Conservation (phyloP, 768 basidiomycete species). For the Serendipita vermifera region DNA sequence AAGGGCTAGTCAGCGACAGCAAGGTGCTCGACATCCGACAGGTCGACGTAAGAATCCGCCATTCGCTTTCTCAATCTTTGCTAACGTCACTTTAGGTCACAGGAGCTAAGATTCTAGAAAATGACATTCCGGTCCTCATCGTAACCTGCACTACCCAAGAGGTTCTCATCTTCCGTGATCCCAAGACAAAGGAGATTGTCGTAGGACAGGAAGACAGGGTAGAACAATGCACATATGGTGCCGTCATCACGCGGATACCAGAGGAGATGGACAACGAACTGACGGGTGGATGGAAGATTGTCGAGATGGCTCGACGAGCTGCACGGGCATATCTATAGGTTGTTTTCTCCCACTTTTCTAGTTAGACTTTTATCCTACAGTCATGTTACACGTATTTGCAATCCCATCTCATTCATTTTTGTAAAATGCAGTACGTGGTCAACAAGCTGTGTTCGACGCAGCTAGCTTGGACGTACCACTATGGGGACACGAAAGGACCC, state of each 20-base stretch:
- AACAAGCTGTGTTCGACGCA: neutral
- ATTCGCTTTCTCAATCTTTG: neutral
- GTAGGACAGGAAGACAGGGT: conserved; percentile 85
- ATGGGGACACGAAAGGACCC: conserved; percentile 7
- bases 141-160: conserved; percentile 91
- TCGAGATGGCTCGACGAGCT: conserved; percentile 36
- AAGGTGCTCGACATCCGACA: conserved; percentile 94
- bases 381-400: no score
- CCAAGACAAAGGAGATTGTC: conserved; percentile 70
- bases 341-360: neutral
- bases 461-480: neutral
- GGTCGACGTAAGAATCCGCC: conserved; percentile 60
- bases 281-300: conserved; percentile 95
- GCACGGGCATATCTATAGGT: conserved; percentile 13
- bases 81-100: conserved; percentile 49
- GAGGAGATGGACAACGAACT: conserved; percentile 83
- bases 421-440: neutral
- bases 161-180: conserved; percentile 80
- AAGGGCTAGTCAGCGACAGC: conserved; percentile 84
- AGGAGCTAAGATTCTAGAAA: conserved; percentile 79
- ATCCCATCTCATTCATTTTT: neutral
- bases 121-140: conserved; percentile 79
- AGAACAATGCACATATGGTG: conserved; percentile 87
- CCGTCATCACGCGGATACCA: conserved; percentile 77
- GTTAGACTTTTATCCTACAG: no score